Conservation (phyloP, 768 basidiomycete genomes). For the Tulasnella sp. region DNA sequence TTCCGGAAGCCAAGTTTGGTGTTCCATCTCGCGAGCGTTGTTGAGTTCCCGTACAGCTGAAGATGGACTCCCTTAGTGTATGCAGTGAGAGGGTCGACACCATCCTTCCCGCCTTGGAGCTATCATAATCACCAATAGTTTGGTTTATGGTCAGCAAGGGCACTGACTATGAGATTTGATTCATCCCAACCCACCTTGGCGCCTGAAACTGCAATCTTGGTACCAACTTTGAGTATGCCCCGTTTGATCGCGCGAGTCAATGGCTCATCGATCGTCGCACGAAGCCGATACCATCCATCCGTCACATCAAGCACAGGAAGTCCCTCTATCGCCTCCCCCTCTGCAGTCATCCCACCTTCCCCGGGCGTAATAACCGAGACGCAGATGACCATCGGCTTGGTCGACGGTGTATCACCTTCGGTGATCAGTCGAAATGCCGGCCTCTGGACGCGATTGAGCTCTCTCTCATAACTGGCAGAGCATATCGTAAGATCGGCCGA, state of each 20-base stretch:
- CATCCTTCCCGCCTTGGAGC: constrained; percentile 67
- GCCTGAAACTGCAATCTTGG: constrained; percentile 72
- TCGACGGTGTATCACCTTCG: constrained; percentile 70
- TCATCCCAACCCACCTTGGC: constrained; percentile 49
- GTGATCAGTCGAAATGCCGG: constrained; percentile 73
- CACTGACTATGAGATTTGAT: not conserved
- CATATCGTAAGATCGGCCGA: not conserved
- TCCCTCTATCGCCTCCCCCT: constrained; percentile 31
- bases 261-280: constrained; percentile 62
- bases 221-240: constrained; percentile 60
- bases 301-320: constrained; percentile 76
- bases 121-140: constrained; percentile 27
- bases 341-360: constrained; percentile 28
- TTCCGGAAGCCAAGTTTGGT: constrained; percentile 68
- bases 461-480: constrained; percentile 56
- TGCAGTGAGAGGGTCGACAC: constrained; percentile 72
- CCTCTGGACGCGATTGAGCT: constrained; percentile 64
- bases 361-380: constrained; percentile 54
- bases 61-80: constrained; percentile 52
- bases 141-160: constrained; percentile 8
- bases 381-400: constrained; percentile 75
- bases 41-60: constrained; percentile 69
- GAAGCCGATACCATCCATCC: constrained; percentile 92
- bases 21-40: constrained; percentile 81
- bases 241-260: constrained; percentile 58